These are phyloP conservation scores for Fusarium succisae DNA, from an alignment of 2,329 filamentous ascomycete species.

Conservation along the genomic window DNA sequence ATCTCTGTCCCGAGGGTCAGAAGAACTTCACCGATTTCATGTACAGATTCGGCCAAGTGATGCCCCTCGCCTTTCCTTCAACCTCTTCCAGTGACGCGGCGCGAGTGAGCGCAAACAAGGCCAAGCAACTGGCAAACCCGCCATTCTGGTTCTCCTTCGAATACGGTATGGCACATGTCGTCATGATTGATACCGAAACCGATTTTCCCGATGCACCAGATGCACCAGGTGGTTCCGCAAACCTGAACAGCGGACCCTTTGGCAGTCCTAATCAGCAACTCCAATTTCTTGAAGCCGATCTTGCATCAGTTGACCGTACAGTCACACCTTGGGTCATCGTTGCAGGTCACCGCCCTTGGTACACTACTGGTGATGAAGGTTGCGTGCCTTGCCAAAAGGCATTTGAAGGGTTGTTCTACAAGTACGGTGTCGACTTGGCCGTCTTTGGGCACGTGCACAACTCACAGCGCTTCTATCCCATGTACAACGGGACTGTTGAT, in stretches of 20 bases:
- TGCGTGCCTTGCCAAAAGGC: constrained; percentile 24
- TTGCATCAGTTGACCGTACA: constrained; percentile 63
- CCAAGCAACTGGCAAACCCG: constrained; percentile 20
- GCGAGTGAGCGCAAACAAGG: constrained; percentile 24
- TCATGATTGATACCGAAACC: constrained; percentile 49
- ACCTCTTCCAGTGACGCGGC: background rate
- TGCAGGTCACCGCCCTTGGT: constrained; percentile 58
- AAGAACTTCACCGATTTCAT: constrained; percentile 32
- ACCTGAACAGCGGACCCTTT: constrained; percentile 18
- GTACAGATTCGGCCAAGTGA: background rate
- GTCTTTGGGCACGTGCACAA: constrained; percentile 24
- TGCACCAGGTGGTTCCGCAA: constrained; percentile 8
- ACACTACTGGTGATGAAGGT: constrained; percentile 49
- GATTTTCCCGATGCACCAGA: constrained; percentile 48
- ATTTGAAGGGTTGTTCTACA: constrained; percentile 17
- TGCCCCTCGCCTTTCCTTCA: constrained; percentile 8
- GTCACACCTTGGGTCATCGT: constrained; percentile 59
- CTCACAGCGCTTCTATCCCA: constrained; percentile 12
- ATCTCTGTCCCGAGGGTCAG: constrained; percentile 15
- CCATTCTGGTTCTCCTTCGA: constrained; percentile 41
- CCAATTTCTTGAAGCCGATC: constrained; percentile 18
- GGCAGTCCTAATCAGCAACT: constrained; percentile 13
- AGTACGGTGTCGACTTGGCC: constrained; percentile 14
- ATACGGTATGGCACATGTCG: constrained; percentile 43
- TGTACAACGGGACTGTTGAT: constrained; percentile 14